Conservation (phyloP, 805 yeast species). For the Candida parachauliodes region DNA sequence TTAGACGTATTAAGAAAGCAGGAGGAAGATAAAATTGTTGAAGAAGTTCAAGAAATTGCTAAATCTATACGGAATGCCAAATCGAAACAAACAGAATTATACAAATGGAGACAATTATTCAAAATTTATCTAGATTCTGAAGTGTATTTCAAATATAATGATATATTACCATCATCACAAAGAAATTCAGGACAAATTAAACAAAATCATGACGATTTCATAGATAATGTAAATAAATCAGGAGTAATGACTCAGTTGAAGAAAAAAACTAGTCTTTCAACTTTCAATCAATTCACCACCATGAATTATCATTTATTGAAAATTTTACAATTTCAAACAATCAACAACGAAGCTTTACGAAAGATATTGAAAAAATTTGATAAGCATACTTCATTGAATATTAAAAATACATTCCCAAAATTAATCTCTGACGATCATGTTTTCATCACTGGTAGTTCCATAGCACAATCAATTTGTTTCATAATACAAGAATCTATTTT, state of each 20-base stretch:
- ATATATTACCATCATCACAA: slow-evolving; percentile 40
- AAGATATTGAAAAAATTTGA: slow-evolving; percentile 76
- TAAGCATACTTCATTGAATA: slow-evolving; percentile 58
- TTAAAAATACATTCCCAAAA: slow-evolving; percentile 45
- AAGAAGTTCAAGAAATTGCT: slow-evolving; percentile 38
- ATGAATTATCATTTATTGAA: slow-evolving; percentile 55
- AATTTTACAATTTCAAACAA: slow-evolving; percentile 55
- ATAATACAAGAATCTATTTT: slow-evolving; percentile 54
- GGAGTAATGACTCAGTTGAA: slow-evolving; percentile 40
- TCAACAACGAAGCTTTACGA: slow-evolving; percentile 60
- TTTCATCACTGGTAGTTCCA: slow-evolving; percentile 43
- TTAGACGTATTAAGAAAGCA: slow-evolving; percentile 42
- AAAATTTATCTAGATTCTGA: slow-evolving; percentile 62
- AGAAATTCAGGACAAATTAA: slow-evolving; percentile 45
- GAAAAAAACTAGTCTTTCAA: slow-evolving; percentile 39
- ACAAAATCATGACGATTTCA: slow-evolving; percentile 39
- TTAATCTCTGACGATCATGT: slow-evolving; percentile 39
- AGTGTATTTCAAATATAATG: slow-evolving; percentile 55
- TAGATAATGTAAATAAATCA: slow-evolving; percentile 34
- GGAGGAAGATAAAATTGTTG: slow-evolving; percentile 42
- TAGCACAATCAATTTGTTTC: slow-evolving; percentile 52
- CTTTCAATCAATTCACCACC: slow-evolving; percentile 48
- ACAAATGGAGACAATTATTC: slow-evolving; percentile 68
- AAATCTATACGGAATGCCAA: slow-evolving; percentile 34
- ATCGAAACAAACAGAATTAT: slow-evolving; percentile 48